phyloP scores from a whole-genome alignment of 192 early-diverging fungal species.

The Coemansia sp. region DNA sequence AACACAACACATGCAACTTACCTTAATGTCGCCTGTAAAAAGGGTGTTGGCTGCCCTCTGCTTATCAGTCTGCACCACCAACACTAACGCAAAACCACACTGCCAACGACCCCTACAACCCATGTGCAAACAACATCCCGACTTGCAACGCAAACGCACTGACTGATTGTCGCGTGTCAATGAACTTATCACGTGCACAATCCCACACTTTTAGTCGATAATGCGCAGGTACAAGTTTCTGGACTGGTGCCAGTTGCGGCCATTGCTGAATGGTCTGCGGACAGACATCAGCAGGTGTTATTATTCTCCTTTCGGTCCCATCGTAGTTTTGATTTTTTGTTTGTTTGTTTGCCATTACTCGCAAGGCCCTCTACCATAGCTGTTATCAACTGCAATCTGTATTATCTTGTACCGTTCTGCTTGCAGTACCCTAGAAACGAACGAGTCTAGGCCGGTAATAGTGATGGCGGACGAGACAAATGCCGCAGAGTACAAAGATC shows the following conservation, averaged over 20 bases:
- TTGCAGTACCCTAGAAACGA: background rate
- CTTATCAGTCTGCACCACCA: too few species aligned
- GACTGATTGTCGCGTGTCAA: background rate
- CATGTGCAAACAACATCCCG: too few species aligned
- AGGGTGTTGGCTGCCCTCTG: too few species aligned
- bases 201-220: background rate
- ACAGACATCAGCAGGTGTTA: background rate
- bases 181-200: background rate
- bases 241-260: background rate
- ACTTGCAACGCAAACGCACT: too few species aligned
- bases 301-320: background rate
- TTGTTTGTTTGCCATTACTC: slow-evolving; percentile 1
- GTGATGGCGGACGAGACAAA: slow-evolving; percentile 9
- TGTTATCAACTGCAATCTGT: background rate
- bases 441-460: background rate
- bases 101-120: too few species aligned
- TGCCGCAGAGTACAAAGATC: slow-evolving; percentile 11
- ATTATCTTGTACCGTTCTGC: background rate
- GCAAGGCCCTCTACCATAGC: background rate
- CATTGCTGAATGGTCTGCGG: background rate
- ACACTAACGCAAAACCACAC: too few species aligned
- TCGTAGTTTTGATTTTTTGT: slow-evolving; percentile 1
- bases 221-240: background rate
- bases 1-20: too few species aligned
- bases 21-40: too few species aligned